Conservation (phyloP, 176 grass and related monocot genomes). For the Oropetium thomaeum region DNA sequence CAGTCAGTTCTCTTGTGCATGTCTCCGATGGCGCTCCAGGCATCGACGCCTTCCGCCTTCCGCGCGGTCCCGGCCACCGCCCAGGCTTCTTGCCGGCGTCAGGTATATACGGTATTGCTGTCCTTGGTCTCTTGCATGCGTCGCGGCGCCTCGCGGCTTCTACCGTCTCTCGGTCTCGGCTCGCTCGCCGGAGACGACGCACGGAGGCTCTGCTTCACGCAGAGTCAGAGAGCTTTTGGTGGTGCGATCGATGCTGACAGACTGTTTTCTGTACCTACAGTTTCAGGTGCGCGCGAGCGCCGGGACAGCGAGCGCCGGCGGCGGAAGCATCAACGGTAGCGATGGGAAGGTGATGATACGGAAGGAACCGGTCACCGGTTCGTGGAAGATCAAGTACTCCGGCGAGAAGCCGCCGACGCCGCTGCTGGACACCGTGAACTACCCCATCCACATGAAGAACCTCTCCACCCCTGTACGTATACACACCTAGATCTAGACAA, state of each 20-base stretch:
- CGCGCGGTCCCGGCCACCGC: conserved; percentile 23
- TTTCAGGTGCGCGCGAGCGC: conserved; percentile 51
- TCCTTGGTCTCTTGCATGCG: no score
- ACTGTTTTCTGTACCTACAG: conserved; percentile 29
- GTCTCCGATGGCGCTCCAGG: conserved; percentile 51
- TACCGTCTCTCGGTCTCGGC: no score
- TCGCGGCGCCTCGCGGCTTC: no score
- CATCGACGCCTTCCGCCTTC: conserved; percentile 42
- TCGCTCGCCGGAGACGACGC: no score
- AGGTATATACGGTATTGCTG: conserved; percentile 55
- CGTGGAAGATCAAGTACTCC: conserved; percentile 66
- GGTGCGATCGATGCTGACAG: background rate
- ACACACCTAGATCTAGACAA: no score
- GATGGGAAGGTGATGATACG: conserved; percentile 40
- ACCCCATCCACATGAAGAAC: conserved; percentile 94
- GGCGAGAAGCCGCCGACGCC: conserved; percentile 74
- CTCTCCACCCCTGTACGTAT: conserved; percentile 49
- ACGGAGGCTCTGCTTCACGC: background rate
- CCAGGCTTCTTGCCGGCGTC: conserved; percentile 37
- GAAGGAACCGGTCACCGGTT: conserved; percentile 19
- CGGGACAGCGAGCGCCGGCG: conserved; percentile 38
- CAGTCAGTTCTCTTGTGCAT: background rate
- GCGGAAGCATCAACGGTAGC: background rate
- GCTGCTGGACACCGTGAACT: conserved; percentile 75
- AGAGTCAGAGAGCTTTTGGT: background rate